phyloP scores from a whole-genome alignment of 257 asterid genomes.

The Ophiorrhiza pumila region DNA sequence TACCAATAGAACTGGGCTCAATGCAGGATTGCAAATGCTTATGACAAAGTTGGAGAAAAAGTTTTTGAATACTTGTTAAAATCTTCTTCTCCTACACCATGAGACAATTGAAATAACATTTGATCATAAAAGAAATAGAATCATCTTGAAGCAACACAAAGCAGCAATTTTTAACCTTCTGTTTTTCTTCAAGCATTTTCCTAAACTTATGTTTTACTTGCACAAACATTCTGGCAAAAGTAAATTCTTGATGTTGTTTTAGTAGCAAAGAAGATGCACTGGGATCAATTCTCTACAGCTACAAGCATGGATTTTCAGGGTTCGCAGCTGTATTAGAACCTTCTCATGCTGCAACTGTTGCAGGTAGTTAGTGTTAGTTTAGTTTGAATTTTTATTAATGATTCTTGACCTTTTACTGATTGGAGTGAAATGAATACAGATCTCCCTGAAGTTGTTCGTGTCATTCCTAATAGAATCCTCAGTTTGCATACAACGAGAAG shows the following conservation, averaged over 20 bases:
- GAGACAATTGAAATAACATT: too few relatives aligned
- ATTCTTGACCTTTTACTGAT: neutral
- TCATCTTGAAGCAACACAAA: neutral
- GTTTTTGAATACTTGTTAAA: neutral
- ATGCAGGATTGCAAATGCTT: neutral
- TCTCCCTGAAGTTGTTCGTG: slow-evolving; percentile 30
- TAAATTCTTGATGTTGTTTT: neutral
- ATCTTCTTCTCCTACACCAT: too few relatives aligned
- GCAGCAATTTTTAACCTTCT: neutral
- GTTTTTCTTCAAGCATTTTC: neutral
- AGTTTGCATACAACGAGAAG: slow-evolving; percentile 39
- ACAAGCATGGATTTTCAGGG: slow-evolving; percentile 43
- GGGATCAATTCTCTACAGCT: slow-evolving; percentile 35
- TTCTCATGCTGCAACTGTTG: slow-evolving; percentile 22
- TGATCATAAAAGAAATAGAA: neutral
- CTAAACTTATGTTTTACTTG: too few relatives aligned
- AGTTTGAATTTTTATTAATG: neutral
- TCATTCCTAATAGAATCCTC: slow-evolving; percentile 29
- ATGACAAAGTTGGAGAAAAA: neutral
- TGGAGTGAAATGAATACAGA: neutral
- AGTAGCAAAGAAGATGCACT: slow-evolving; percentile 18
- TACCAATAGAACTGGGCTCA: neutral
- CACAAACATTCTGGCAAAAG: neutral
- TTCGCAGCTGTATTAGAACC: slow-evolving; percentile 38
- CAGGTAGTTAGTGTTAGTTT: neutral